phyloP scores from a whole-genome alignment of 441 rosid genomes.

The Euphorbia schlechtendalii region DNA sequence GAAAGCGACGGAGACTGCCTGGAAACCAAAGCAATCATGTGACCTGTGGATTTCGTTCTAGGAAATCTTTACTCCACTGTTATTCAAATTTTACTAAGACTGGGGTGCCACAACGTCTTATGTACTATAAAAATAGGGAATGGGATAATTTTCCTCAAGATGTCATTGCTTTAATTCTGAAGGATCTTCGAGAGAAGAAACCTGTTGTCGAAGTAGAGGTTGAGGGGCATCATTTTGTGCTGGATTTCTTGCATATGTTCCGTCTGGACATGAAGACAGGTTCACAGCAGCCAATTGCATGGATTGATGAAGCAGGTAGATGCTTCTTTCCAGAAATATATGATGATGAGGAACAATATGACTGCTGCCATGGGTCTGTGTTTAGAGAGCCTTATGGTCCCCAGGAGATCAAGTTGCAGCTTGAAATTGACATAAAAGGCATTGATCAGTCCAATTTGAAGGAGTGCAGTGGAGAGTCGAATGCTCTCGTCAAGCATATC shows the following conservation, averaged over 20 bases:
- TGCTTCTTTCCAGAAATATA: constrained; percentile 80
- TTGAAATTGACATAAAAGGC: constrained; percentile 75
- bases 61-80: constrained; percentile 47
- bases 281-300: constrained; percentile 62
- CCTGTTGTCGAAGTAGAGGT: constrained; percentile 54
- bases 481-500: constrained; percentile 38
- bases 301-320: constrained; percentile 76
- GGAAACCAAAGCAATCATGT: constrained; percentile 25
- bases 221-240: constrained; percentile 39
- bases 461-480: constrained; percentile 81
- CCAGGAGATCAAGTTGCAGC: constrained; percentile 69
- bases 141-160: constrained; percentile 73
- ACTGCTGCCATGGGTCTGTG: constrained; percentile 28
- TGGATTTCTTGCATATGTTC: constrained; percentile 87
- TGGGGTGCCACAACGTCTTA: constrained; percentile 57
- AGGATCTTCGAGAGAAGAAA: constrained; percentile 60
- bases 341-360: constrained; percentile 31
- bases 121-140: constrained; percentile 67
- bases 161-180: constrained; percentile 35
- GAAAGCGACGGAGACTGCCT: constrained; percentile 49
- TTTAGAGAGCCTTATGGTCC: constrained; percentile 29
- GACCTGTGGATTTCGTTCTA: constrained; percentile 30
- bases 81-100: constrained; percentile 68
- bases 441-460: constrained; percentile 42
- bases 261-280: constrained; percentile 61